Conservation (phyloP, 2,329 filamentous ascomycete species). For the Byssochlamys sp. region DNA sequence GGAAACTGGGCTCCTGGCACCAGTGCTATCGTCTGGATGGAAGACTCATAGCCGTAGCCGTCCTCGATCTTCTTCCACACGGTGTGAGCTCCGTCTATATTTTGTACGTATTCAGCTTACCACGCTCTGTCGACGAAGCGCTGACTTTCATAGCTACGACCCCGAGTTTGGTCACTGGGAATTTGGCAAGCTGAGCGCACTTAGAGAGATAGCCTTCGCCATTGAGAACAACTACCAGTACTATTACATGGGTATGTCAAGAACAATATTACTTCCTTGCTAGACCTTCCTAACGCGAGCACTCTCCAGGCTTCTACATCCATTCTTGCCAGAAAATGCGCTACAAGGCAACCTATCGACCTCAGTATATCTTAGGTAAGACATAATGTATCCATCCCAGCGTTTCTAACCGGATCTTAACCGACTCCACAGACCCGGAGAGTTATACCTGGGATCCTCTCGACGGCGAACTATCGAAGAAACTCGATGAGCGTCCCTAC, state of each 20-base stretch:
- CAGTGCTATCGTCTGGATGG: slow-evolving; percentile 44
- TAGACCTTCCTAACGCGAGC: background rate
- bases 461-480: slow-evolving; percentile 31
- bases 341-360: slow-evolving; percentile 40
- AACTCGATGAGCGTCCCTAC: slow-evolving; percentile 35
- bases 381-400: background rate
- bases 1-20: slow-evolving; percentile 41
- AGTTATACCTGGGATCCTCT: slow-evolving; percentile 36
- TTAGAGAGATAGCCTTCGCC: slow-evolving; percentile 50
- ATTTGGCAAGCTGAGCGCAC: slow-evolving; percentile 54
- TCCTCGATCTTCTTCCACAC: slow-evolving; percentile 38
- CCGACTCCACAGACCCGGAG: slow-evolving; percentile 33
- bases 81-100: slow-evolving; percentile 43
- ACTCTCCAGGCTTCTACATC: slow-evolving; percentile 49
- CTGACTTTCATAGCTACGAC: slow-evolving; percentile 41
- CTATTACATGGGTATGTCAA: slow-evolving; percentile 52
- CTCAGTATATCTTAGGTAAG: slow-evolving; percentile 41
- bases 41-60: slow-evolving; percentile 39
- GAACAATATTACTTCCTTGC: background rate
- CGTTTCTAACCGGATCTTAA: slow-evolving; percentile 2
- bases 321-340: slow-evolving; percentile 47
- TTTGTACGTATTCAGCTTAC: slow-evolving; percentile 27
- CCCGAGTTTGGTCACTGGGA: slow-evolving; percentile 51
- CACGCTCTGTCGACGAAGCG: background rate
- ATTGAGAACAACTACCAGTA: slow-evolving; percentile 47